These are phyloP conservation scores for Phialophora verrucosa DNA, from an alignment of 2,329 filamentous ascomycete genomes.

Conservation along the genomic window DNA sequence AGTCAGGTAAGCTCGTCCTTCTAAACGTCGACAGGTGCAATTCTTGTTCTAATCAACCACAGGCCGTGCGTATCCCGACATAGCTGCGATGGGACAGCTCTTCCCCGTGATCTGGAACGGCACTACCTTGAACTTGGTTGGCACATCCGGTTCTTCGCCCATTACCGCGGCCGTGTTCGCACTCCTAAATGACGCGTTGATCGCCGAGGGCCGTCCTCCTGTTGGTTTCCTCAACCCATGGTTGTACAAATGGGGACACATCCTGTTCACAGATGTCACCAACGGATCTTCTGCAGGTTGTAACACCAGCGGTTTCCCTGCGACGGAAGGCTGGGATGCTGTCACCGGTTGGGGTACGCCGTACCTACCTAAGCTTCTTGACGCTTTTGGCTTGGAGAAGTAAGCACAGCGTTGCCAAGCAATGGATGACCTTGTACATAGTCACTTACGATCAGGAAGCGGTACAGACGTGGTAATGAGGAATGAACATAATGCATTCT, in stretches of 20 bases:
- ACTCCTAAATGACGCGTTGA: conserved; percentile 38
- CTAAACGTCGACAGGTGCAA: conserved; percentile 38
- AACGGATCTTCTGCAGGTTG: conserved; percentile 44
- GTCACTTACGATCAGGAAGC: conserved; percentile 10
- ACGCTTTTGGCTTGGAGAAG: conserved; percentile 32
- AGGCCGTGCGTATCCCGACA: conserved; percentile 67
- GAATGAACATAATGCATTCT: conserved; percentile 15
- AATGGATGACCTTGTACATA: conserved; percentile 18
- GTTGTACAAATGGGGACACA: conserved; percentile 37
- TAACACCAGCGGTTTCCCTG: conserved; percentile 43
- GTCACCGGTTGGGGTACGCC: conserved; percentile 46
- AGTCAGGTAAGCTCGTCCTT: conserved; percentile 53
- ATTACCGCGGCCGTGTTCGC: conserved; percentile 35
- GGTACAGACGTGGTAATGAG: conserved; percentile 14
- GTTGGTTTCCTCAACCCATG: conserved; percentile 39
- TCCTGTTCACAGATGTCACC: conserved; percentile 43
- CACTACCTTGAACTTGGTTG: conserved; percentile 48
- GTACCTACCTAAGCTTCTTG: conserved; percentile 32
- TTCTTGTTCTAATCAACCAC: conserved; percentile 35
- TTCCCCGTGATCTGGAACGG: conserved; percentile 52
- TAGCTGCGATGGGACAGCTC: conserved; percentile 61
- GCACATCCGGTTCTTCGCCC: conserved; percentile 49
- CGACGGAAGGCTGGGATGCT: conserved; percentile 45
- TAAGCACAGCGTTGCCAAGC: conserved; percentile 17
- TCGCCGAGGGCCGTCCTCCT: conserved; percentile 32